Evolutionary conservation across 768 basidiomycete genomes (phyloP).

Genomic region (Xerocomellus intermedius): DNA sequence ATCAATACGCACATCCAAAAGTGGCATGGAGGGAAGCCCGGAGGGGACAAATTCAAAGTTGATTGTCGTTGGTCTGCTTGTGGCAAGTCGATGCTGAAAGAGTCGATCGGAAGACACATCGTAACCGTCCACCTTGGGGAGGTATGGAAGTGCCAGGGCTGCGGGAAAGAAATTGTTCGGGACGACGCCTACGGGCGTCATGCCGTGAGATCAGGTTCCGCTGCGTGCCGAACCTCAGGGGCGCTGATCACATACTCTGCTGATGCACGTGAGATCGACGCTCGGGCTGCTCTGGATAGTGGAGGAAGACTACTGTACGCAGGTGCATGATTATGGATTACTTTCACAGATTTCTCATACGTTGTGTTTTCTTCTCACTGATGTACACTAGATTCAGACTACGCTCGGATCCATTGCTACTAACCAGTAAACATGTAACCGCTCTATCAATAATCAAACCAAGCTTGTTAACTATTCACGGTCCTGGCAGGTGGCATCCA

Average conservation of each 20-base stretch:
- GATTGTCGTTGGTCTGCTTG: constrained; percentile 18
- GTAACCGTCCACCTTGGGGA: constrained; percentile 16
- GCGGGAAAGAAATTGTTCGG: constrained; percentile 10
- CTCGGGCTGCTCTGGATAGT: constrained; percentile 5
- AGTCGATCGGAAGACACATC: constrained; percentile 21
- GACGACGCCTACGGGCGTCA: constrained; percentile 11
- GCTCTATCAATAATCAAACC: background rate
- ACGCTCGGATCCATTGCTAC: background rate
- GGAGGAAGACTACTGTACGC: background rate
- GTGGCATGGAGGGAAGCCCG: constrained; percentile 15
- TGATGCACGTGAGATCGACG: constrained; percentile 1
- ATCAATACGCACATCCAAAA: constrained; percentile 15
- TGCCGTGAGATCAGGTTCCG: background rate
- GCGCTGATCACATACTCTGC: constrained; percentile 9
- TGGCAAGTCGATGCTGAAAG: constrained; percentile 20
- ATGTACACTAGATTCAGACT: background rate
- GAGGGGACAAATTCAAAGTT: constrained; percentile 6
- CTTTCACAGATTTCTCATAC: background rate
- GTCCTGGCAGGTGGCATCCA: too few species aligned
- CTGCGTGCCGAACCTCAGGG: constrained; percentile 5
- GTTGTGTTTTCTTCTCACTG: background rate
- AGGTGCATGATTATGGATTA: background rate
- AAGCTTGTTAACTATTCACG: background rate
- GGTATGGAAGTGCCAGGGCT: constrained; percentile 17
- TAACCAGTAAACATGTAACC: background rate